Conservation (phyloP, 495 filamentous ascomycete species). For the Penicillium coprophilum region DNA sequence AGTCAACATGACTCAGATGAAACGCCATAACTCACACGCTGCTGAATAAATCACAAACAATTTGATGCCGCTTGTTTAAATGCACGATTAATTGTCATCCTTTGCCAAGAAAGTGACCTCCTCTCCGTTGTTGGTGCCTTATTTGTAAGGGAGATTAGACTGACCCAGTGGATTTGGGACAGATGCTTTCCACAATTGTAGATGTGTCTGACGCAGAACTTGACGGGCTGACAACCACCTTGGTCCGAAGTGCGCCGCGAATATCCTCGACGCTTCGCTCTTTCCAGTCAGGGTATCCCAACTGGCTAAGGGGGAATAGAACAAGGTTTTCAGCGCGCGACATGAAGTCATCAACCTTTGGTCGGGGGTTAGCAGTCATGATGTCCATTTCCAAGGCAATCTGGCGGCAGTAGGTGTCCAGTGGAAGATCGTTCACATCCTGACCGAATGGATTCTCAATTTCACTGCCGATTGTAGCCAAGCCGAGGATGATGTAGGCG, state of each 20-base stretch:
- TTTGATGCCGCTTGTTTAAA: slow-evolving; percentile 19
- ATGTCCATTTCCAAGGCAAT: slow-evolving; percentile 72
- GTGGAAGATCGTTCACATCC: slow-evolving; percentile 83
- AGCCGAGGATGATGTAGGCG: slow-evolving; percentile 88
- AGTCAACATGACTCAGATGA: slow-evolving; percentile 16
- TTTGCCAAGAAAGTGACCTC: neutral
- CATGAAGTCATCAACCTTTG: slow-evolving; percentile 58
- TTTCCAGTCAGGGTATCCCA: slow-evolving; percentile 61
- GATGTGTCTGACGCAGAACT: slow-evolving; percentile 27
- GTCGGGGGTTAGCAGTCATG: slow-evolving; percentile 60
- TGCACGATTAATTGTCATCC: slow-evolving; percentile 13
- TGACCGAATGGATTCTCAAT: slow-evolving; percentile 88
- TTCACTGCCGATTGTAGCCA: slow-evolving; percentile 80
- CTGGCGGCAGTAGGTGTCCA: slow-evolving; percentile 73
- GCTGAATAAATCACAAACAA: slow-evolving; percentile 19
- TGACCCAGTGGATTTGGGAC: slow-evolving; percentile 22
- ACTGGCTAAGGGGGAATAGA: slow-evolving; percentile 64
- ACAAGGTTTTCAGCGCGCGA: slow-evolving; percentile 58
- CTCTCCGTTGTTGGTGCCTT: neutral
- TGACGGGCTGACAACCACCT: slow-evolving; percentile 35
- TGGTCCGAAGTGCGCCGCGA: slow-evolving; percentile 50
- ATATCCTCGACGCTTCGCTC: slow-evolving; percentile 60
- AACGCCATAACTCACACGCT: slow-evolving; percentile 39
- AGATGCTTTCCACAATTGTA: slow-evolving; percentile 22
- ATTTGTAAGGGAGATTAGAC: slow-evolving; percentile 18